Percentiles rank a stretch among this genome's conserved stretches.
Evolutionary conservation across 495 filamentous ascomycete genomes (phyloP).

Genomic region (Penicillium ucsense): DNA sequence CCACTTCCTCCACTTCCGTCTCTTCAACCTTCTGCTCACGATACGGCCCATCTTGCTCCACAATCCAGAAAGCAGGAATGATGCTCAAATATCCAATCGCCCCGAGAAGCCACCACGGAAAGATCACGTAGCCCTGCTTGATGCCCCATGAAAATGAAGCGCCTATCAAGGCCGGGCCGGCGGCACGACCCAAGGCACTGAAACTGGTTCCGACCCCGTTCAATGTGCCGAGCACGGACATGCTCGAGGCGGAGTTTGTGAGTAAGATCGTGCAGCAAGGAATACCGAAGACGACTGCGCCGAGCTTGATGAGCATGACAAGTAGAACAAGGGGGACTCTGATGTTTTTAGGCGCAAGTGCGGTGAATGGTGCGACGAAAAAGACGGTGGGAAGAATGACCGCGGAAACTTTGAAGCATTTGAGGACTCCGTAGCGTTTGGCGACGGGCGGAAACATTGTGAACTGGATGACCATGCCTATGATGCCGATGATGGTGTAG

Average conservation of each 20-base stretch:
- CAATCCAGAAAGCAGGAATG: slow-evolving; percentile 58
- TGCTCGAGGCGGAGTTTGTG: slow-evolving; percentile 70
- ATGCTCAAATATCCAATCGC: slow-evolving; percentile 49
- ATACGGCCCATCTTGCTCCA: slow-evolving; percentile 68
- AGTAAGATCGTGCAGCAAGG: slow-evolving; percentile 83
- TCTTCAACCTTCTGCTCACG: slow-evolving; percentile 22
- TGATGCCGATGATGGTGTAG: slow-evolving; percentile 64
- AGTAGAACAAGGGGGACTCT: slow-evolving; percentile 36
- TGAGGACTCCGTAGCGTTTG: slow-evolving; percentile 57
- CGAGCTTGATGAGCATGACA: slow-evolving; percentile 51
- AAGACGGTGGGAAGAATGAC: slow-evolving; percentile 62
- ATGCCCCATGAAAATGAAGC: slow-evolving; percentile 61
- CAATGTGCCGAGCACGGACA: slow-evolving; percentile 73
- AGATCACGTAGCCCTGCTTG: slow-evolving; percentile 57
- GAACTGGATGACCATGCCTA: slow-evolving; percentile 69
- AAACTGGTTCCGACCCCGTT: slow-evolving; percentile 82
- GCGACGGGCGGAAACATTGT: slow-evolving; percentile 64
- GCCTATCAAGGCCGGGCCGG: slow-evolving; percentile 62
- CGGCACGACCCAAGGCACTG: slow-evolving; percentile 65
- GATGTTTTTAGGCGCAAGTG: slow-evolving; percentile 41
- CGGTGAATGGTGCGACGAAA: slow-evolving; percentile 63
- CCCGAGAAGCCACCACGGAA: slow-evolving; percentile 70
- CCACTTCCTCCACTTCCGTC: slow-evolving; percentile 12
- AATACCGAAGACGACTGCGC: slow-evolving; percentile 69
- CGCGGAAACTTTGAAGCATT: slow-evolving; percentile 51